A percentile compares a stretch with the other conserved stretches of the same genome.
Evolutionary conservation across 164 flowering plant genomes (phyloP).

Genomic region (Piper longum): DNA sequence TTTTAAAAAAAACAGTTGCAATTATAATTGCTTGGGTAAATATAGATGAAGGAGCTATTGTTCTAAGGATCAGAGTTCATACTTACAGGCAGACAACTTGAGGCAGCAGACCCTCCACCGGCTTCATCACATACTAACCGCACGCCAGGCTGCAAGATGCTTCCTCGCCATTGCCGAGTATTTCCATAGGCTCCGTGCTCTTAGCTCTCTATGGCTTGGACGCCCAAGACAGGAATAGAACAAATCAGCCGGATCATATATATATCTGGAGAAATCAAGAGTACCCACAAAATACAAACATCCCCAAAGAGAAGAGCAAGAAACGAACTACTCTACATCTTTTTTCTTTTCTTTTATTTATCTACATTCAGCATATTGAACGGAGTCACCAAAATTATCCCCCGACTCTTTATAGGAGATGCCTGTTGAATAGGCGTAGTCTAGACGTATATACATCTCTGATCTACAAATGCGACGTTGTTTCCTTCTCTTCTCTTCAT

Average conservation of each 20-base stretch:
- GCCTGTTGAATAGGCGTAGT: constrained; percentile 13
- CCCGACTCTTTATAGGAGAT: neutral
- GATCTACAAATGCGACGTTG: neutral
- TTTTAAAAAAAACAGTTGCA: neutral
- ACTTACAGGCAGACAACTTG: constrained; percentile 68
- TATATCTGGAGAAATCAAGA: neutral
- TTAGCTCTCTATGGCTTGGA: constrained; percentile 73
- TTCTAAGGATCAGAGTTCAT: neutral
- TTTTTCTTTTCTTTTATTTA: neutral
- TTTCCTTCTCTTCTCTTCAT: neutral
- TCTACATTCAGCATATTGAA: neutral
- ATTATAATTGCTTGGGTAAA: neutral
- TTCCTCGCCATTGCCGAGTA: constrained; percentile 65
- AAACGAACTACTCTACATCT: neutral
- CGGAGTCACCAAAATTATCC: neutral
- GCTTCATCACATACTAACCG: constrained; percentile 54
- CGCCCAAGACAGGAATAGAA: constrained; percentile 52
- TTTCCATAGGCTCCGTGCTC: constrained; percentile 80
- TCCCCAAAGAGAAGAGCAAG: neutral
- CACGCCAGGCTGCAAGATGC: constrained; percentile 69
- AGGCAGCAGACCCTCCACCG: constrained; percentile 74
- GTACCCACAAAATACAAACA: neutral
- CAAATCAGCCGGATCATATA: neutral
- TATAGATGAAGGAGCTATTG: neutral
- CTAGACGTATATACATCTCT: constrained; percentile 1